Evolutionary conservation across 2,329 filamentous ascomycete genomes (phyloP).

Genomic region (Xylariaceae sp.): DNA sequence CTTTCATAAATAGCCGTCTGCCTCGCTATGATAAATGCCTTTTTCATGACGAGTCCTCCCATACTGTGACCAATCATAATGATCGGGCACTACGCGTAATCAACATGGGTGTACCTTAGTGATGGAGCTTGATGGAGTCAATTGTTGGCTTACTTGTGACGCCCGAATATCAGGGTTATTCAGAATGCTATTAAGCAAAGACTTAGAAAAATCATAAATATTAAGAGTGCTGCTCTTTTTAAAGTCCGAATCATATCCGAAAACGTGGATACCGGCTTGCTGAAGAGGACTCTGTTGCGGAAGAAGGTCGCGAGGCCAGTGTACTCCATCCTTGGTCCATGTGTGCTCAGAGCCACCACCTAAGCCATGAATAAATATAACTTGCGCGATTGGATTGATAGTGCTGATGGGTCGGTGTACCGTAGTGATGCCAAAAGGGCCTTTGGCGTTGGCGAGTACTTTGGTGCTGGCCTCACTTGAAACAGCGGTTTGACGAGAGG

Average conservation of each 20-base stretch:
- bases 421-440: background rate
- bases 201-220: slow-evolving; percentile 32
- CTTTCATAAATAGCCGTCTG: slow-evolving; percentile 12
- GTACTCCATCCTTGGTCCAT: slow-evolving; percentile 22
- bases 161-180: background rate
- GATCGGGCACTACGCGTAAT: slow-evolving; percentile 21
- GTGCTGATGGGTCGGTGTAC: background rate
- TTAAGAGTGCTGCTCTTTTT: slow-evolving; percentile 24
- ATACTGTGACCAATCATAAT: slow-evolving; percentile 35
- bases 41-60: slow-evolving; percentile 34
- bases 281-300: slow-evolving; percentile 2
- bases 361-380: slow-evolving; percentile 39
- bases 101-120: slow-evolving; percentile 14
- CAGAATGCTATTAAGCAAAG: slow-evolving; percentile 20
- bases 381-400: slow-evolving; percentile 15
- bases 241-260: slow-evolving; percentile 11
- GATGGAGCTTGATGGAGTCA: background rate
- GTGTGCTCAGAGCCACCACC: slow-evolving; percentile 37
- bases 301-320: slow-evolving; percentile 10
- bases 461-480: background rate
- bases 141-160: slow-evolving; percentile 3
- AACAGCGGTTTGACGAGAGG: background rate
- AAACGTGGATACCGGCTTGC: slow-evolving; percentile 1
- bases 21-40: slow-evolving; percentile 27
- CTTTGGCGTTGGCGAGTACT: background rate